Conservation (phyloP, 129 eudicot species). For the Saussurea involucrata region DNA sequence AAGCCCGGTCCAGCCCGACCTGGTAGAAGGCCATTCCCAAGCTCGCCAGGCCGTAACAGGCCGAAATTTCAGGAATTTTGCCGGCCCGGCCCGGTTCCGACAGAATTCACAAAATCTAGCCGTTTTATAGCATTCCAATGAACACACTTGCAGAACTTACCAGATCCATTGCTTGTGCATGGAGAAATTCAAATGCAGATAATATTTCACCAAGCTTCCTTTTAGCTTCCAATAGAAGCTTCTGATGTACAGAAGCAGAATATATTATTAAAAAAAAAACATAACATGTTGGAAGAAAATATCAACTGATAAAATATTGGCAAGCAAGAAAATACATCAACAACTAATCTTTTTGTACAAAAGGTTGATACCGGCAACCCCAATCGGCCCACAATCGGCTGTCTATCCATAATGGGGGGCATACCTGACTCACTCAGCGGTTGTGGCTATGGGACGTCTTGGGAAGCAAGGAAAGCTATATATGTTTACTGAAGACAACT, state of each 20-base stretch:
- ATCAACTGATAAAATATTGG: not conserved
- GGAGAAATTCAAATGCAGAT: conserved; percentile 95
- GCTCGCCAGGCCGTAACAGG: too few species aligned
- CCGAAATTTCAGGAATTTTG: too few species aligned
- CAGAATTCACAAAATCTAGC: too few species aligned
- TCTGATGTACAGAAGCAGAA: conserved; percentile 37
- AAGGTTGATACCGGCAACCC: conserved; percentile 99
- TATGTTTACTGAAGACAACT: conserved; percentile 72
- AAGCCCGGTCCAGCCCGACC: too few species aligned
- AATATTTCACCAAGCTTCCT: conserved; percentile 89
- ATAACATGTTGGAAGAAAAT: not conserved
- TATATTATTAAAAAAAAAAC: not conserved
- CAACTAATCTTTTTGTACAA: not conserved
- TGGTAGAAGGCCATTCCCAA: too few species aligned
- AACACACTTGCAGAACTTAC: conserved; percentile 32
- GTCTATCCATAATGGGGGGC: too few species aligned
- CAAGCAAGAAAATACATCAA: conserved; percentile 1
- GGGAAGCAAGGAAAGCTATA: conserved; percentile 93
- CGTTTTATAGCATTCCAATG: too few species aligned
- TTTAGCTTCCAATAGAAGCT: conserved; percentile 77
- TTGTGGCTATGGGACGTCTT: too few species aligned
- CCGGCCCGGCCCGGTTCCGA: too few species aligned
- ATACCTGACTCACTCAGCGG: too few species aligned
- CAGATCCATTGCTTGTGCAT: conserved; percentile 75
- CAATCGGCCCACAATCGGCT: too few species aligned